A percentile compares a stretch with the other conserved stretches of the same genome.
These are phyloP conservation scores for Angomonas ambiguus DNA, from an alignment of 208 protist genomes.

Conservation along the genomic window DNA sequence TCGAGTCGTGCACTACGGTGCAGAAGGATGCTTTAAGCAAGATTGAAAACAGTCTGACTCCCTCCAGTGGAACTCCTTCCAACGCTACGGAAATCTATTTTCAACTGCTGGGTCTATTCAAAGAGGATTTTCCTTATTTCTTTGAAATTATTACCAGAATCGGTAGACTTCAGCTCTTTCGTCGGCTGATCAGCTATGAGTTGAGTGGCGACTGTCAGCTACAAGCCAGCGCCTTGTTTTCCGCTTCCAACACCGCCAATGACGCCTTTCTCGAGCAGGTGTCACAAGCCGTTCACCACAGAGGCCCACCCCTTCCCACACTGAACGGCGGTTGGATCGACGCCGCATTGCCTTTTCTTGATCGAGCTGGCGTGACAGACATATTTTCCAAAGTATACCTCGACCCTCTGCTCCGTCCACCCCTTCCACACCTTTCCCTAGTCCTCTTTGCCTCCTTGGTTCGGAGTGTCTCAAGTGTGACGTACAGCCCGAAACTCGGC, in stretches of 20 bases:
- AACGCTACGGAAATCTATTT: not conserved
- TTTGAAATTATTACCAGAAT: slow-evolving; percentile 42
- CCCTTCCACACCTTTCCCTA: slow-evolving; percentile 66
- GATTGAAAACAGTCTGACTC: slow-evolving; percentile 6
- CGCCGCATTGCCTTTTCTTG: slow-evolving; percentile 48
- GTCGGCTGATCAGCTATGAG: slow-evolving; percentile 86
- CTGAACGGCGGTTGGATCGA: not conserved
- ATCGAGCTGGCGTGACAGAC: slow-evolving; percentile 82
- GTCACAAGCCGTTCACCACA: slow-evolving; percentile 65
- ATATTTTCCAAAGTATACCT: slow-evolving; percentile 85
- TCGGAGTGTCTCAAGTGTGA: slow-evolving; percentile 40
- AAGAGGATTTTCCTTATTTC: slow-evolving; percentile 17
- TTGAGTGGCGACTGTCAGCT: slow-evolving; percentile 80
- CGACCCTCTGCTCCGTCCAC: slow-evolving; percentile 35
- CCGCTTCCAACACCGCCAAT: slow-evolving; percentile 81
- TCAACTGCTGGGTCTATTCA: slow-evolving; percentile 10
- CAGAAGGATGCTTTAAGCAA: slow-evolving; percentile 9
- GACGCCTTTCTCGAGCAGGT: slow-evolving; percentile 83
- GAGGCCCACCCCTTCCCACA: not conserved
- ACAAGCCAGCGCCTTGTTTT: slow-evolving; percentile 76
- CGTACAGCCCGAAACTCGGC: slow-evolving; percentile 50
- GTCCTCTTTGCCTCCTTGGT: slow-evolving; percentile 77
- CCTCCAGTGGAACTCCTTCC: not conserved
- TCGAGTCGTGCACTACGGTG: slow-evolving; percentile 20
- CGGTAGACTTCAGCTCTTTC: slow-evolving; percentile 79